Conservation (phyloP, 371 early-diverging fungal species). For the Mortierella polycephala region DNA sequence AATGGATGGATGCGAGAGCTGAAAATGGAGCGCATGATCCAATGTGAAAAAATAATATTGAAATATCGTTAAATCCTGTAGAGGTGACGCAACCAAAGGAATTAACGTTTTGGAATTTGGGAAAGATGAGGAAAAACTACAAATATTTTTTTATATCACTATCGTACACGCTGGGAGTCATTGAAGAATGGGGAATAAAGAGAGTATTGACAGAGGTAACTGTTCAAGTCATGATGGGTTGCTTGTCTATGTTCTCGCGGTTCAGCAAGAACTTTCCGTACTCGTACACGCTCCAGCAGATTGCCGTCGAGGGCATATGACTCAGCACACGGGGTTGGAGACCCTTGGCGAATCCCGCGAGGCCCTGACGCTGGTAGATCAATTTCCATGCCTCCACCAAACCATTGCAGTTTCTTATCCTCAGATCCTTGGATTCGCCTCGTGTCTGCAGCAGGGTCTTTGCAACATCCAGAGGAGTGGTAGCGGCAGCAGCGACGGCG, state of each 20-base stretch:
- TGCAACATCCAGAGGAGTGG: constrained; percentile 94
- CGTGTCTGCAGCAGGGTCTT: constrained; percentile 95
- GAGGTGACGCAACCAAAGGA: not conserved
- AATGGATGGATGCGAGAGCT: constrained; percentile 1
- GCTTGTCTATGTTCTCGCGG: constrained; percentile 39
- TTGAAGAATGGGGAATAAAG: not conserved
- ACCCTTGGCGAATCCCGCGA: constrained; percentile 86
- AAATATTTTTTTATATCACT: not conserved
- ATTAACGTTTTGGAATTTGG: not conserved
- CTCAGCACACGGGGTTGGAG: constrained; percentile 85
- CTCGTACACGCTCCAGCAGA: constrained; percentile 95
- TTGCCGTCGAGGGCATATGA: constrained; percentile 94
- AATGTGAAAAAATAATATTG: not conserved
- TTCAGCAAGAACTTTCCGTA: constrained; percentile 82
- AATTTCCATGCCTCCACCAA: constrained; percentile 76
- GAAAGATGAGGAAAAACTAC: not conserved
- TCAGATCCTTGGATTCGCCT: constrained; percentile 79
- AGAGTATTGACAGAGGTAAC: not conserved
- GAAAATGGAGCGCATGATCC: constrained; percentile 2
- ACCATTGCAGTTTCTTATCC: constrained; percentile 77
- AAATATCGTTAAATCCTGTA: not conserved
- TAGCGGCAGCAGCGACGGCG: constrained; percentile 86
- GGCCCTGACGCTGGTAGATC: constrained; percentile 82
- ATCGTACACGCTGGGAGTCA: constrained; percentile 16
- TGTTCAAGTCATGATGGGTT: constrained; percentile 39